Evolutionary conservation across 192 early-diverging fungal genomes (phyloP).

Genomic region (Coemansia umbellata): DNA sequence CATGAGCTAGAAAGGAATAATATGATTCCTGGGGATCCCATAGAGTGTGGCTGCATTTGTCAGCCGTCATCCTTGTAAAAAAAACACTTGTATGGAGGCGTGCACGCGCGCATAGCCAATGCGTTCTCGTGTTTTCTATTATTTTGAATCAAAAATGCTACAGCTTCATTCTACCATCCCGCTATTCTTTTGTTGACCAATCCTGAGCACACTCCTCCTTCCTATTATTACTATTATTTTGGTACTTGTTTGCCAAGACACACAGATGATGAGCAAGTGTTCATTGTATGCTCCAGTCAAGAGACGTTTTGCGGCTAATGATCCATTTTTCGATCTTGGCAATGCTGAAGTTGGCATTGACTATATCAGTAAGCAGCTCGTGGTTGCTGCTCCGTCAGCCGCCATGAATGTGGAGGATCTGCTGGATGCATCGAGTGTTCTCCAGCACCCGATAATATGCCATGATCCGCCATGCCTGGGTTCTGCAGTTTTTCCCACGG

Average conservation of each 20-base stretch:
- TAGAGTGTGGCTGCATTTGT: no score
- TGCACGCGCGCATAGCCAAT: no score
- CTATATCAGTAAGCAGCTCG: conserved; percentile 12
- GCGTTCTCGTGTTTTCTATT: no score
- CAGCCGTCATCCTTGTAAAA: no score
- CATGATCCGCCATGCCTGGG: conserved; percentile 40
- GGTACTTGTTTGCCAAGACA: neutral
- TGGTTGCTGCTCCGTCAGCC: neutral
- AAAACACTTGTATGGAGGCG: no score
- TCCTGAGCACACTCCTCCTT: no score
- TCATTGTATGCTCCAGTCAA: conserved; percentile 39
- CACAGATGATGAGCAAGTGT: neutral
- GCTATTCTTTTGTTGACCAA: no score
- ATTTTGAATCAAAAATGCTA: no score
- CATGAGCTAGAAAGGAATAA: no score
- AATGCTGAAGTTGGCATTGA: conserved; percentile 25
- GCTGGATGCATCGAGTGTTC: neutral
- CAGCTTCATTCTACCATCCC: no score
- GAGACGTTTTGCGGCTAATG: conserved; percentile 25
- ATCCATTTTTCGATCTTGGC: conserved; percentile 41
- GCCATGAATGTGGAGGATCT: conserved; percentile 1
- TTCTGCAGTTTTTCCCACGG: conserved; percentile 8
- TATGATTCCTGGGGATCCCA: no score
- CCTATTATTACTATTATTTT: no score
- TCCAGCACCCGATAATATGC: conserved; percentile 22